A percentile compares a stretch with the other conserved stretches of the same genome.
phyloP scores from a whole-genome alignment of 352 stramenopile species.

The Elongisporangium anandrum region DNA sequence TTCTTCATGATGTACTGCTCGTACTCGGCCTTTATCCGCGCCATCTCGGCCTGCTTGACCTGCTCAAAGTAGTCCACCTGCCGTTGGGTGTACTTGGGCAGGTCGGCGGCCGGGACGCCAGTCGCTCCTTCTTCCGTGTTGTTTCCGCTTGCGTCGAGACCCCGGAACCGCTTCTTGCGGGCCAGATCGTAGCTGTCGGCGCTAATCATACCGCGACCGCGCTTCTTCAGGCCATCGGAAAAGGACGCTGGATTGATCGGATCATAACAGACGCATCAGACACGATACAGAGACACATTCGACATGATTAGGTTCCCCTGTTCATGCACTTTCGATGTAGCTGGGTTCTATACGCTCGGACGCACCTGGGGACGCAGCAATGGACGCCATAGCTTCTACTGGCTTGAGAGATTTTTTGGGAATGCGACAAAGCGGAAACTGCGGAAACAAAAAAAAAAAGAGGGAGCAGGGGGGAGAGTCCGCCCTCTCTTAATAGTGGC shows the following conservation, averaged over 20 bases:
- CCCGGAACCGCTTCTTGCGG: constrained; percentile 62
- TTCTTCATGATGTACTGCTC: constrained; percentile 84
- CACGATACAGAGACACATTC: not conserved
- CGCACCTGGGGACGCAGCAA: constrained; percentile 60
- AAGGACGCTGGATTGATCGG: constrained; percentile 16
- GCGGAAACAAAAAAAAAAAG: not conserved
- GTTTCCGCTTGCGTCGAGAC: constrained; percentile 3
- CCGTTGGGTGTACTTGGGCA: constrained; percentile 82
- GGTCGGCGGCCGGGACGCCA: constrained; percentile 30
- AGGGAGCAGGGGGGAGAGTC: not conserved
- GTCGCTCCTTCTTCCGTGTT: constrained; percentile 5
- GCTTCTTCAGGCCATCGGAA: constrained; percentile 70
- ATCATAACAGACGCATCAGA: constrained; percentile 9
- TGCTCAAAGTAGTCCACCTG: constrained; percentile 88
- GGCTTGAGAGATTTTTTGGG: not conserved
- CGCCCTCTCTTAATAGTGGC: not conserved
- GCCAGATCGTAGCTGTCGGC: constrained; percentile 50
- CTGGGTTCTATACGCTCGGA: not conserved
- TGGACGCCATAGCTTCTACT: constrained; percentile 49
- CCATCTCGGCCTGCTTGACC: constrained; percentile 75
- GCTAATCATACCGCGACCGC: constrained; percentile 34
- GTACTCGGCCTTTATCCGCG: constrained; percentile 74
- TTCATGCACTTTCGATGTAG: not conserved
- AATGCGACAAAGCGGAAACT: not conserved
- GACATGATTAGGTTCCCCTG: not conserved